A percentile compares a stretch with the other conserved stretches of the same genome.
Evolutionary conservation across 2,329 filamentous ascomycete species (phyloP).

Genomic region (Cryphonectria japonica): DNA sequence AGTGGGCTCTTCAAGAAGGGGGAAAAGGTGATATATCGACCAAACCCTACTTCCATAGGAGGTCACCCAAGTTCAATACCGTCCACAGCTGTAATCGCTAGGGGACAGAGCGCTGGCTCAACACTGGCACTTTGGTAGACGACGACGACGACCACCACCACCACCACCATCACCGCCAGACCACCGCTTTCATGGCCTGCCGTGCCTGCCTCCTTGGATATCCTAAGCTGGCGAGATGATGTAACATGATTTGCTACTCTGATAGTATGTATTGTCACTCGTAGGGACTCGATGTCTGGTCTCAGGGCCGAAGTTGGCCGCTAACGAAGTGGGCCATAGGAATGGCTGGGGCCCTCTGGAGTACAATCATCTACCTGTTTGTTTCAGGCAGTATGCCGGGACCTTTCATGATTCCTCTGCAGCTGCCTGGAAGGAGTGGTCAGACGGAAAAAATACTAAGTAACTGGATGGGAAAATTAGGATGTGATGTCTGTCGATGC

Average conservation of each 20-base stretch:
- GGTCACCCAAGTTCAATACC: not conserved
- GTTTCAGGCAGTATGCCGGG: not conserved
- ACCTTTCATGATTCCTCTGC: not conserved
- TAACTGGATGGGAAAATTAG: not conserved
- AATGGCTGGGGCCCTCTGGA: not conserved
- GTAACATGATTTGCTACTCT: not conserved
- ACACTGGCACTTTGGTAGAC: not conserved
- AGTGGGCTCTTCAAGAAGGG: not conserved
- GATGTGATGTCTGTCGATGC: constrained; percentile 1
- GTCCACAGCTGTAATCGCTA: not conserved
- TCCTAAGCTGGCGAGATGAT: not conserved
- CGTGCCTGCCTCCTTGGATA: not conserved
- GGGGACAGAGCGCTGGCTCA: not conserved
- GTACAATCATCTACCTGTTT: constrained; percentile 1
- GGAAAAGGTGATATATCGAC: constrained; percentile 21
- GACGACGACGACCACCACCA: not conserved
- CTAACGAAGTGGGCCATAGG: not conserved
- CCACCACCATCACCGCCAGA: not conserved
- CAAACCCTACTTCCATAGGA: not conserved
- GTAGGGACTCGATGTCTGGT: not conserved
- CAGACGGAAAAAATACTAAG: no score
- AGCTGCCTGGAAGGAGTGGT: not conserved
- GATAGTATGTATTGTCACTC: constrained; percentile 2
- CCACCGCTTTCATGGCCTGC: not conserved
- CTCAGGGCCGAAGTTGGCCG: constrained; percentile 16